These are phyloP conservation scores for Cucumis hystrix DNA, from an alignment of 306 rosid species.

Conservation along the genomic window DNA sequence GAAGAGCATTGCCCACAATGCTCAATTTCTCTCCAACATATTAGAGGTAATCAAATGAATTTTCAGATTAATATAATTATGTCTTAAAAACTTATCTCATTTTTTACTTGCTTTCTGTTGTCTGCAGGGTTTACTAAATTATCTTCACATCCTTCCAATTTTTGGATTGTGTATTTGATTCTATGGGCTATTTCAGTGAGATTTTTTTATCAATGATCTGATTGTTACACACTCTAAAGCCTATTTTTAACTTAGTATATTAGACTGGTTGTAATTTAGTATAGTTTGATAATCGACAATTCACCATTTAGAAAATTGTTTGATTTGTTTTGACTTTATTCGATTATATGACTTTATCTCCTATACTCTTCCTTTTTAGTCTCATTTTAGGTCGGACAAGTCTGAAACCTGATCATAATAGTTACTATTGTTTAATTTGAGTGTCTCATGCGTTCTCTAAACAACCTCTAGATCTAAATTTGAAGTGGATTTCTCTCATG, in stretches of 20 bases:
- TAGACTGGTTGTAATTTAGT: no score
- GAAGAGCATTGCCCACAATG: constrained; percentile 66
- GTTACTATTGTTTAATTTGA: not conserved
- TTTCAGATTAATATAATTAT: not conserved
- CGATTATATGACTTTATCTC: not conserved
- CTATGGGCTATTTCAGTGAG: no score
- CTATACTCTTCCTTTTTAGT: not conserved
- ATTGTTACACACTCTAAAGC: no score
- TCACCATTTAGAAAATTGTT: not conserved
- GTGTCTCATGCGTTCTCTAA: not conserved
- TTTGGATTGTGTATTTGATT: no score
- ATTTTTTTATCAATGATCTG: no score
- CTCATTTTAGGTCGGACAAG: not conserved
- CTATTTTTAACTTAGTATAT: no score
- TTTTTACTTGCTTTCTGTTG: not conserved
- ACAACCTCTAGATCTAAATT: no score
- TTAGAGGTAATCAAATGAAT: constrained; percentile 17
- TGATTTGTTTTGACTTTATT: not conserved
- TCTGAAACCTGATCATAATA: not conserved
- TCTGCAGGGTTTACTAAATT: constrained; percentile 13
- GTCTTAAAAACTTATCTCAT: not conserved
- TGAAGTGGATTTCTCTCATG: not conserved
- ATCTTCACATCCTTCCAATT: constrained; percentile 15
- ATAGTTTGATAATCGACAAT: no score
- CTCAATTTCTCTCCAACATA: constrained; percentile 42